These are phyloP conservation scores for Tolypocladium nubicola DNA, from an alignment of 2,329 filamentous ascomycete species.

Conservation along the genomic window DNA sequence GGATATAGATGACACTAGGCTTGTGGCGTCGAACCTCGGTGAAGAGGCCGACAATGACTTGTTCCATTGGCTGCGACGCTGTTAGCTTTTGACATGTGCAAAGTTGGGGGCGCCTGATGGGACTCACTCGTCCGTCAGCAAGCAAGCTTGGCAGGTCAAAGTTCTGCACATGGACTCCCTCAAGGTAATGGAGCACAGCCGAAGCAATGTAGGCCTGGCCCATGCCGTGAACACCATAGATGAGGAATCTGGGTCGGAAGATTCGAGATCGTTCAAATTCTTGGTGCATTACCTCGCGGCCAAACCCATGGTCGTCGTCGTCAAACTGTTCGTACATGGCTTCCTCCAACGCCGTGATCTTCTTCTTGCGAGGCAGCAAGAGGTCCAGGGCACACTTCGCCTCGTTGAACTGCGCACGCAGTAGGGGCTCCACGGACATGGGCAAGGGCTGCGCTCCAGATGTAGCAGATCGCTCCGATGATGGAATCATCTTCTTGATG, in stretches of 20 bases:
- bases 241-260: conserved; percentile 78
- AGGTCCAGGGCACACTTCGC: conserved; percentile 62
- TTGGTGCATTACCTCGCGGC: conserved; percentile 61
- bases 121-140: conserved; percentile 64
- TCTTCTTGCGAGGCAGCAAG: conserved; percentile 75
- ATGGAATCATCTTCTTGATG: conserved; percentile 91
- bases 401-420: conserved; percentile 60
- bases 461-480: conserved; percentile 80
- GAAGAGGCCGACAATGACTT: conserved; percentile 83
- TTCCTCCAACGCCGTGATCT: conserved; percentile 82
- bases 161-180: conserved; percentile 87
- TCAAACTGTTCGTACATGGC: conserved; percentile 83
- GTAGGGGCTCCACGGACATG: conserved; percentile 67
- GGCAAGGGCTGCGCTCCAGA: conserved; percentile 76
- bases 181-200: conserved; percentile 80
- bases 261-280: conserved; percentile 83
- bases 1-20: conserved; percentile 91
- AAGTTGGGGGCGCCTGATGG: background rate
- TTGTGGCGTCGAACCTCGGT: conserved; percentile 89
- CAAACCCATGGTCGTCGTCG: conserved; percentile 74
- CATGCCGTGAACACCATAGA: conserved; percentile 79
- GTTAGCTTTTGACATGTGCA: conserved; percentile 11
- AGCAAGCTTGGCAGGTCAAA: conserved; percentile 85
- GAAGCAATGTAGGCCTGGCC: conserved; percentile 83
- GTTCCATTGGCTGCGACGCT: conserved; percentile 56